Base-by-base conservation (phyloP, 1,284 basidiomycete genomes). In the Rhodotorula glutinis region DNA sequence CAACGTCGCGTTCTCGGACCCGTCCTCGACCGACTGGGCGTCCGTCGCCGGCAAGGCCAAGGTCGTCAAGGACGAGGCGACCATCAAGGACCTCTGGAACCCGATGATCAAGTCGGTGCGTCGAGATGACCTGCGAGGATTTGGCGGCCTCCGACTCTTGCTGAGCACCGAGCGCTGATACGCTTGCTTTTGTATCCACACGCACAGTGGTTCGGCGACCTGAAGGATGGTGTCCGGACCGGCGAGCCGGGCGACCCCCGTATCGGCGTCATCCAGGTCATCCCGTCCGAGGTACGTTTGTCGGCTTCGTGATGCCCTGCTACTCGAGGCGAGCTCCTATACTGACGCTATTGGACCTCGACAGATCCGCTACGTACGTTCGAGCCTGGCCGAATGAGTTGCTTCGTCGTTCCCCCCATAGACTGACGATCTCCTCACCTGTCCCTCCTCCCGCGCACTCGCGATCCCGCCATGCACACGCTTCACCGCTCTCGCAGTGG, bases 181-280 rank as follows among this genome's bases (percentile, higher is more conserved):
- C n/a, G n/a, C n/a, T n/a, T n/a, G n/a, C n/a, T n/a, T n/a, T n/a
- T n/a, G n/a, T n/a, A n/a, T n/a, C n/a, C n/a, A n/a, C n/a, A n/a
- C n/a, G n/a, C 14, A n/a, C 54, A 49, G 57, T 76, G 91, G 85
- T 94, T 95, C 76, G 90, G 89, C 27, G 88, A 94, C 77, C 82
- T 93, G 68, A 87, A 87, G 56, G 92, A 95, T 74, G 90, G 89
- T n/a, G 80, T 88, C 23, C 90, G 92, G 79, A 90, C 87, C 70
- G 92, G 92, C 43, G 85, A 89, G 75, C 83, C 84, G 62, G 82
- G 84, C 65, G 93, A 96, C 73, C 90, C 91, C 0, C 85, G 93
- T 38, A 85, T 96, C 5, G 84, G 86, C 2, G 77, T 92, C 49
- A 88, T 96, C 73, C 86, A 92, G 77, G 86, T 96, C 53, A 79